Percentiles rank a stretch among this genome's conserved stretches.
Evolutionary conservation across 345 rosid genomes (phyloP).

Genomic region (Moricandia arvensis): DNA sequence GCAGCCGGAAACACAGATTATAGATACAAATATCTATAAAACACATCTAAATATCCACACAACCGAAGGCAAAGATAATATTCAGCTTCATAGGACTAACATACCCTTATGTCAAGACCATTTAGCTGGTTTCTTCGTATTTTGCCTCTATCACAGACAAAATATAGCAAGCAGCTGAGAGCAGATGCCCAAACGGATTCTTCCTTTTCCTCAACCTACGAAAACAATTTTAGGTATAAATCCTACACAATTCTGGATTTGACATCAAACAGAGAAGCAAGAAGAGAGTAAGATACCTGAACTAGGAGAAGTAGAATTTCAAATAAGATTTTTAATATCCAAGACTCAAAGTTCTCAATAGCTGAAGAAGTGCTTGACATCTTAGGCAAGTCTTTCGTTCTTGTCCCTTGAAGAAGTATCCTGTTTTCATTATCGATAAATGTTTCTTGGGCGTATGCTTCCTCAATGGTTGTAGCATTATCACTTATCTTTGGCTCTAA

Average conservation of each 20-base stretch:
- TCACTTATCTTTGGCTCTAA: slow-evolving; percentile 77
- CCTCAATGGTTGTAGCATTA: slow-evolving; percentile 75
- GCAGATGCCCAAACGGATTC: slow-evolving; percentile 98
- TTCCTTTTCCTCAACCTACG: slow-evolving; percentile 80
- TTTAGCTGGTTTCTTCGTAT: slow-evolving; percentile 69
- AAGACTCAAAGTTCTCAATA: slow-evolving; percentile 74
- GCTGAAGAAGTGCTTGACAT: slow-evolving; percentile 59
- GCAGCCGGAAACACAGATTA: slow-evolving; percentile 3
- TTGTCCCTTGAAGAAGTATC: slow-evolving; percentile 50
- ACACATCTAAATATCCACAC: slow-evolving; percentile 10
- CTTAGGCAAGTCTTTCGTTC: slow-evolving; percentile 50
- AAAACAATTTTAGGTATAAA: slow-evolving; percentile 29
- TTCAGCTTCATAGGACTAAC: slow-evolving; percentile 17
- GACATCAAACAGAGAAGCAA: slow-evolving; percentile 12
- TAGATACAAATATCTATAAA: slow-evolving; percentile 14
- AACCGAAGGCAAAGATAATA: slow-evolving; percentile 17
- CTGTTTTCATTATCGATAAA: slow-evolving; percentile 57
- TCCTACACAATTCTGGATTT: slow-evolving; percentile 13
- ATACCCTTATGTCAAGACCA: slow-evolving; percentile 98
- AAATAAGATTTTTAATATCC: slow-evolving; percentile 86
- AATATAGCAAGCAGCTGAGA: slow-evolving; percentile 92
- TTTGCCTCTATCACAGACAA: slow-evolving; percentile 87
- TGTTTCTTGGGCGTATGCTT: slow-evolving; percentile 74
- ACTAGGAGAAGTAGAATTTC: slow-evolving; percentile 93
- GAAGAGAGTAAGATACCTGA: slow-evolving; percentile 56